Evolutionary conservation across 176 grass and related monocot genomes (phyloP).

Genomic region (Carex kokanica): DNA sequence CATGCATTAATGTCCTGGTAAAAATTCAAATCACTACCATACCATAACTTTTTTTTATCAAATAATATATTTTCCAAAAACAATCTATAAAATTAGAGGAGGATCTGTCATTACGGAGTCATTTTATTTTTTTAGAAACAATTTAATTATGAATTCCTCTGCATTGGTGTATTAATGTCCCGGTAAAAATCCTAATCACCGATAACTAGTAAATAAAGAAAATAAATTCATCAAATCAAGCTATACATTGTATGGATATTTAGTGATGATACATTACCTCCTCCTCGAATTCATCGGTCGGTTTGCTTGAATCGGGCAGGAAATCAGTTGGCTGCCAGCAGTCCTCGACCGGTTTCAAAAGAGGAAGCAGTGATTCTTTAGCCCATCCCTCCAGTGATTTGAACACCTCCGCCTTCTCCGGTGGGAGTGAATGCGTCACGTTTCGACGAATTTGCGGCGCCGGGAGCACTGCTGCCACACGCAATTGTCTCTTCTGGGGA

Average conservation of each 20-base stretch:
- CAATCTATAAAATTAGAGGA: neutral
- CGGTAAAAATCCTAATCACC: neutral
- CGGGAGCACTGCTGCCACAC: slow-evolving; percentile 4
- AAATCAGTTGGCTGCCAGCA: slow-evolving; percentile 90
- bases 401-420: slow-evolving; percentile 89
- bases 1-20: neutral
- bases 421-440: slow-evolving; percentile 73
- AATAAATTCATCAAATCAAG: neutral
- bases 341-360: slow-evolving; percentile 76
- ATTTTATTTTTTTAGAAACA: neutral
- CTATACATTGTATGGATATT: neutral
- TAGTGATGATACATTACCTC: slow-evolving; percentile 21
- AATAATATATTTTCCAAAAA: neutral
- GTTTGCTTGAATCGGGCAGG: slow-evolving; percentile 53
- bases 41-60: neutral
- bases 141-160: neutral
- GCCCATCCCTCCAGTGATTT: slow-evolving; percentile 73
- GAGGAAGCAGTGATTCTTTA: slow-evolving; percentile 46
- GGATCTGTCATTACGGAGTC: neutral
- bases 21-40: neutral
- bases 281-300: slow-evolving; percentile 49
- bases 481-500: slow-evolving; percentile 22
- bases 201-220: neutral
- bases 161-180: neutral
- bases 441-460: slow-evolving; percentile 9